Evolutionary conservation across 2,329 filamentous ascomycete genomes (phyloP), one percentile per base, ranked within the genome.

Genomic region (Nemania sp.): DNA sequence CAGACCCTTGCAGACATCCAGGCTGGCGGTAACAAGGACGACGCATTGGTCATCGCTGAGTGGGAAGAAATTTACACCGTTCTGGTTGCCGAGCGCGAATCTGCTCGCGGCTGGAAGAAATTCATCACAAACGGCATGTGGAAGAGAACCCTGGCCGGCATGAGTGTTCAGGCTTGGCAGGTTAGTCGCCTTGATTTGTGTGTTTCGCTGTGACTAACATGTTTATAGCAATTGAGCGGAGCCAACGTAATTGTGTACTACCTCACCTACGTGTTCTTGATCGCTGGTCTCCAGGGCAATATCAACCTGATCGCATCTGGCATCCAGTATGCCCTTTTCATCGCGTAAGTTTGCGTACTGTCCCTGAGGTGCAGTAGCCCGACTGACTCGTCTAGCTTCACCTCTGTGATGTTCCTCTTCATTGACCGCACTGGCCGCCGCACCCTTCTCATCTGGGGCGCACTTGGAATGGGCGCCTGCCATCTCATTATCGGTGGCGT

Each of bases 391-490:
- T 30, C n/a, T 52, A 67, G 65, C 30, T 79, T 77, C 26, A 80
- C 76, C 1, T 70, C 74, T 3, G 59, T 74, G 44, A 76, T 77
- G 63, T 75, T 82, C 36, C 76, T 80, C 45, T 74, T 77, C 51
- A 81, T 83, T 33, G 80, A 83, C 48, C 73, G 69, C 14, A 72
- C 79, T 11, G 86, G 86, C 19, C 77, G 86, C 50, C 86, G 86
- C 40, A 81, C 83, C 51, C 76, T 88, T 6, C 79, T 90, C 54
- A 82, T 89, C 43, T 71, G 79, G n/a, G 86, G 86, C 52, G 82
- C 77, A 30, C 72, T 86, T 17, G 82, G 86, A 20, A 89, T 89
- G 86, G 81, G 76, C 3, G 63, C 80, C 1, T 88, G 77, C 59
- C 81, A 83, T 65, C 82, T 78, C 31, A 70, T 79, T 44, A 81